Base-by-base conservation (phyloP, 257 asterid species). In the Ocimum tenuiflorum region DNA sequence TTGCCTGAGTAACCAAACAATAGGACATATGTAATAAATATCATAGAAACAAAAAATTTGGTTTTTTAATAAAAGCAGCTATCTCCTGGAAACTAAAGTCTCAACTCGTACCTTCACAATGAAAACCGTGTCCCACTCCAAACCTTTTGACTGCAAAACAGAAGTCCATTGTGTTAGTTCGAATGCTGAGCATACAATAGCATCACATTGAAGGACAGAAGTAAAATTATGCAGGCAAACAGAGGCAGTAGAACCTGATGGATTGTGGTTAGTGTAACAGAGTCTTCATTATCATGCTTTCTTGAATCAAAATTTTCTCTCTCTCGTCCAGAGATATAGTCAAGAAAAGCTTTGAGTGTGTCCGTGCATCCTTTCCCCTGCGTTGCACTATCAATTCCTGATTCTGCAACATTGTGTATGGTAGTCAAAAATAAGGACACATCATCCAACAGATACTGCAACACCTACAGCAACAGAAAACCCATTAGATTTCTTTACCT, bases 71-170 rank as follows among this genome's bases (percentile, higher is more conserved):
- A 10, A 48, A 60, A 38, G 51, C 35, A 65, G 50, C 53, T 57
- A 54, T 15, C 36, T 60, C 31, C 54, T 11, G 27, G 19, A 56
- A 78, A 65, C 52, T 62, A 27, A 27, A 27, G 4, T 43, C 55
- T 66, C 52, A 61, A 67, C 33, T 66, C 50, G 63, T 85, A 91
- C 98, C 98, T 91, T 92, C 75, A 89, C 91, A 71, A 92, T 84
- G 86, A 92, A 92, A 84, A 92, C 97, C 51, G 94, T 85, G 76
- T 92, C 97, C 99, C 99, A 92, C 71, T 92, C 99, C 78, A 92
- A 77, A 78, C 99, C 97, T 80, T 92, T 92, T 53, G 99, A 89
- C 99, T 92, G 87, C 68, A 69, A 73, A 50, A 51, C 31, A 24
- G 20, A 31, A 49, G 58, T 61, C 33, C 29, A 52, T 36, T 41